Evolutionary conservation across 305 asterid genomes (phyloP).

Genomic region (Withania somnifera): DNA sequence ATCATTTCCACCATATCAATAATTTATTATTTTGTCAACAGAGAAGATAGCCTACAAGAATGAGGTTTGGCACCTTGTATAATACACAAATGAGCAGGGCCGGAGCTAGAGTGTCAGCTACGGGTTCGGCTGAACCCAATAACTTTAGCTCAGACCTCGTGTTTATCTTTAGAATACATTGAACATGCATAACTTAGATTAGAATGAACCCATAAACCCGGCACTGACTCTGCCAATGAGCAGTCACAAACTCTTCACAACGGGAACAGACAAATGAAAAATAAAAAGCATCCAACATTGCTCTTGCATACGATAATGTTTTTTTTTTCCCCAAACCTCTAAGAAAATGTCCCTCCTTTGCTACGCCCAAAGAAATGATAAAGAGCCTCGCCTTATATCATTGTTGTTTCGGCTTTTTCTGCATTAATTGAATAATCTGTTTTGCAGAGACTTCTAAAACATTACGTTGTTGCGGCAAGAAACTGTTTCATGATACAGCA

Average conservation of each 20-base stretch:
- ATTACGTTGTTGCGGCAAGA: neutral
- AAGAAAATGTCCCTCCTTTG: neutral
- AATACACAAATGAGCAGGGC: neutral
- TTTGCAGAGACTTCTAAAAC: neutral
- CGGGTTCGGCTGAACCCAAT: neutral
- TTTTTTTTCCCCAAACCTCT: neutral
- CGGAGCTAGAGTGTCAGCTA: neutral
- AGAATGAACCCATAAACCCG: neutral
- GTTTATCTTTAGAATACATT: neutral
- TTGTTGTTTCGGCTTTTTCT: neutral
- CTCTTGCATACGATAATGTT: neutral
- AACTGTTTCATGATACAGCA: neutral
- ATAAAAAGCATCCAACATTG: neutral
- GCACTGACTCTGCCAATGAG: neutral
- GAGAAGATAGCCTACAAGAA: neutral
- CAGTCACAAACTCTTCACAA: neutral
- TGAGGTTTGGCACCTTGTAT: neutral
- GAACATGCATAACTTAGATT: neutral
- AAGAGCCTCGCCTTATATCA: neutral
- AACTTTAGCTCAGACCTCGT: neutral
- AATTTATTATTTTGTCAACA: neutral
- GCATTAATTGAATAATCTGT: neutral
- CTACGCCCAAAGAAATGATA: neutral
- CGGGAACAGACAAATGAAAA: neutral
- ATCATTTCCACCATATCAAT: neutral